Evolutionary conservation across 2,329 filamentous ascomycete genomes (phyloP).

Genomic region (Trichoderma lentiforme): DNA sequence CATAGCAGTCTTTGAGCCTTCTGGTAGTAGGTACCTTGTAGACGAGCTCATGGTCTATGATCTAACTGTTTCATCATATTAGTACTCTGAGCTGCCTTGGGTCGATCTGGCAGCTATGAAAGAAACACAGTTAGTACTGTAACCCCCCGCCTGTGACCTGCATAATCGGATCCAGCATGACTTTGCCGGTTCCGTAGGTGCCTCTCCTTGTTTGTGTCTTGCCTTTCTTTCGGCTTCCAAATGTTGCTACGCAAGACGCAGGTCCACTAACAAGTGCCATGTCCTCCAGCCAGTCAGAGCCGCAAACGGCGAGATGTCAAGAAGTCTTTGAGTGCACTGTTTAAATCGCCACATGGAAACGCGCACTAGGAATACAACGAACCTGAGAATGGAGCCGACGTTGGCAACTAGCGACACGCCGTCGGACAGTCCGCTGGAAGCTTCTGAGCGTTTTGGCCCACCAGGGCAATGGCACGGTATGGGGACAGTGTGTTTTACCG

Average conservation of each 20-base stretch:
- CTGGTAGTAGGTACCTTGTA: background rate
- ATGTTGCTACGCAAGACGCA: conserved; percentile 12
- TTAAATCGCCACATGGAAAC: conserved; percentile 8
- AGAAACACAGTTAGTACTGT: background rate
- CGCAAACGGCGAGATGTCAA: conserved; percentile 10
- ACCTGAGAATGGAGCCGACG: conserved; percentile 3
- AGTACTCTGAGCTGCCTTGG: background rate
- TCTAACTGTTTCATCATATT: background rate
- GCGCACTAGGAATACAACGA: conserved; percentile 8
- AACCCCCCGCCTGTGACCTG: conserved; percentile 1
- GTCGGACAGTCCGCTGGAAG: conserved; percentile 14
- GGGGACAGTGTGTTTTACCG: conserved; percentile 8
- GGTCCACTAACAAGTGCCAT: conserved; percentile 14
- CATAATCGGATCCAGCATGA: conserved; percentile 1
- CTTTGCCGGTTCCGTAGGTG: background rate
- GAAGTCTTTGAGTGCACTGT: background rate
- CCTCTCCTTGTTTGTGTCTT: background rate
- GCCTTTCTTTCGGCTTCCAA: conserved; percentile 15
- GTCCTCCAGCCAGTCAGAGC: conserved; percentile 13
- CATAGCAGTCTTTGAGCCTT: background rate
- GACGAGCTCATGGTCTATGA: background rate
- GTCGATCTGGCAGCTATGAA: background rate
- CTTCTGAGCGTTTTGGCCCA: background rate
- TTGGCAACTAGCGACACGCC: conserved; percentile 17
- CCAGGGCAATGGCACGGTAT: conserved; percentile 6